A percentile compares a stretch with the other conserved stretches of the same genome.
These are phyloP conservation scores for Eutypella sp. DNA, from an alignment of 2,329 filamentous ascomycete species.

Conservation along the genomic window DNA sequence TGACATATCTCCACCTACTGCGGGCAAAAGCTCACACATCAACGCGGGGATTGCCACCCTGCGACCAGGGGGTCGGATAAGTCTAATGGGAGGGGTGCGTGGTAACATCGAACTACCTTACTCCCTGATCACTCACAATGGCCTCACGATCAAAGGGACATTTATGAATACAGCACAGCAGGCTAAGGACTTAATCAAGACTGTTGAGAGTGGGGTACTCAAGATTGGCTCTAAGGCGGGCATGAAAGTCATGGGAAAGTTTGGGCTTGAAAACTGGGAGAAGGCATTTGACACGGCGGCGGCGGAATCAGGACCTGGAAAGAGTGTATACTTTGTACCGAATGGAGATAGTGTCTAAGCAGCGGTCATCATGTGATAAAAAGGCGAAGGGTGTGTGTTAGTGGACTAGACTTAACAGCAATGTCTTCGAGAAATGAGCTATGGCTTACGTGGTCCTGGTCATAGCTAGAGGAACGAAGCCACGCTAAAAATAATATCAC, in stretches of 20 bases:
- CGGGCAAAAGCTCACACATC: slow-evolving; percentile 6
- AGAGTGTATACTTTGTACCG: slow-evolving; percentile 7
- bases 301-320: slow-evolving; percentile 6
- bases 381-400: too few species aligned
- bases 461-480: too few species aligned
- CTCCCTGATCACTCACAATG: neutral
- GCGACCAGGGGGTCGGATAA: slow-evolving; percentile 5
- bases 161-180: slow-evolving; percentile 12
- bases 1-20: slow-evolving; percentile 6
- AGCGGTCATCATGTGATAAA: too few species aligned
- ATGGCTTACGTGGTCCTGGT: too few species aligned
- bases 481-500: too few species aligned
- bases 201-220: slow-evolving; percentile 10
- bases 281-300: slow-evolving; percentile 6
- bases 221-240: slow-evolving; percentile 8
- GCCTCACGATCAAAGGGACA: slow-evolving; percentile 6
- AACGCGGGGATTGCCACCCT: slow-evolving; percentile 9
- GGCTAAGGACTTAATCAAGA: slow-evolving; percentile 7
- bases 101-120: slow-evolving; percentile 6
- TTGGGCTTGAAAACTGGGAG: slow-evolving; percentile 3
- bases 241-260: slow-evolving; percentile 2
- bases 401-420: too few species aligned
- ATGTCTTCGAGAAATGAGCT: too few species aligned
- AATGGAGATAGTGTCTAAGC: too few species aligned
- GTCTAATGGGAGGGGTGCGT: slow-evolving; percentile 8